Evolutionary conservation across 345 rosid genomes (phyloP), one percentile per base, ranked within the genome.

Genomic region (Pugionium cornutum): DNA sequence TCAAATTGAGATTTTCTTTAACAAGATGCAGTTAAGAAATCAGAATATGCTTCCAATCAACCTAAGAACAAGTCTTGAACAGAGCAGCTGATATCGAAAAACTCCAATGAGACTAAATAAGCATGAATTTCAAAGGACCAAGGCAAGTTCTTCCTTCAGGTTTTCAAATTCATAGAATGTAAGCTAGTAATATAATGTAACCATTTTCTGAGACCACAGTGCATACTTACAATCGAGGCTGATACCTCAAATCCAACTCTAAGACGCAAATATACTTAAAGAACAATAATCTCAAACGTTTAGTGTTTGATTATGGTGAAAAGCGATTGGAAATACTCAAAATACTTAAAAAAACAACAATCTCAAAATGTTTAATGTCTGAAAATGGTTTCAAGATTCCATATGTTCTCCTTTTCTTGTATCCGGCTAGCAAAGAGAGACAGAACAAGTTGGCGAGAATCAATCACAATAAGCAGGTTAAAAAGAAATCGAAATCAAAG

Each of bases 1-100:
- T 3, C 6, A 57, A 26, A 6, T 1, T 8, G 4, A 54, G 26
- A 9, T 2, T 39, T 29, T 31, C 18, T 9, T 26, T 18, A 25
- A 47, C 28, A 52, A 53, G 43, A 53, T 45, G 27, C 47, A 45
- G 4, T 2, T 32, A 0, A 26, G 41, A 11, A 50, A 69, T 26
- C 26, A 61, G 8, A 44, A 36, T 7, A 4, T 25, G 2, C 4
- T 18, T 18, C 18, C 43, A 5, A 51, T 11, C 9, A 6, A 11
- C 49, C 34, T 43, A 53, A 30, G 25, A 34, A 43, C 48, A 59
- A 69, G 7, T 11, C 39, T 59, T 9, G 9, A 33, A 43, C 26
- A 43, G 4, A 64, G 5, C 51, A 65, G 50, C 32, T 35, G 45
- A 35, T 62, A n/a, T 50, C 11, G 18, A 27, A 64, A 18, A 52